Base-by-base conservation (phyloP, 495 filamentous ascomycete species). In the Cenococcum geophilum region DNA sequence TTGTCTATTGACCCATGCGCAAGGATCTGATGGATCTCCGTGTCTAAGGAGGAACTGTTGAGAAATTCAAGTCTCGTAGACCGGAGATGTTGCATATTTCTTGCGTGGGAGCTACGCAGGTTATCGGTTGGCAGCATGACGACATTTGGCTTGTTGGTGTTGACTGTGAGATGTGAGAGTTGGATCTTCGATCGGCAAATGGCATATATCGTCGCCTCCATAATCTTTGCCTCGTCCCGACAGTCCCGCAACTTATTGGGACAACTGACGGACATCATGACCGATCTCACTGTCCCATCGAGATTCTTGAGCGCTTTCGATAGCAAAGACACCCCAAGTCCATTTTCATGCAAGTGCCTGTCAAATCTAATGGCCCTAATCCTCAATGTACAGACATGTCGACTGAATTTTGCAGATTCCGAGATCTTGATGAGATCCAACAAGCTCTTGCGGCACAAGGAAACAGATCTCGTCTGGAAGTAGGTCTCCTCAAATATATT, bases 21-120 rank as follows among this genome's bases (percentile, higher is more conserved):
- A 5, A 62, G 53, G 0, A 23, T 32, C 25, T 50, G 37, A 27
- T 62, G 59, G 21, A 57, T 62, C 35, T 56, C 59, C 5, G 52
- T 25, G n/a, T 62, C 59, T 2, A 62, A 43, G 16, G 53, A 43
- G 11, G 59, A 47, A 4, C 5, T 40, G 36, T 62, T 62, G 36
- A 57, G 37, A 22, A 62, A 62, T 23, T 62, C 59, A 23, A 62
- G 52, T 32, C 56, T 62, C 23, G 56, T 34, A 18, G 52, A 57
- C 16, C 36, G 42, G 12, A 62, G 40, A 37, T 34, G 23, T 2
- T 40, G 42, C 43, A 57, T 57, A 27, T 56, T 61, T 16, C 37
- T 32, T 20, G 22, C 1, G 36, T 62, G 59, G 4, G 27, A 27
- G 18, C 21, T 21, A 12, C 47, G 22, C 6, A 57, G 12, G 25